phyloP scores from a whole-genome alignment of 2,329 filamentous ascomycete species.

The Neoscytalidium dimidiatum region DNA sequence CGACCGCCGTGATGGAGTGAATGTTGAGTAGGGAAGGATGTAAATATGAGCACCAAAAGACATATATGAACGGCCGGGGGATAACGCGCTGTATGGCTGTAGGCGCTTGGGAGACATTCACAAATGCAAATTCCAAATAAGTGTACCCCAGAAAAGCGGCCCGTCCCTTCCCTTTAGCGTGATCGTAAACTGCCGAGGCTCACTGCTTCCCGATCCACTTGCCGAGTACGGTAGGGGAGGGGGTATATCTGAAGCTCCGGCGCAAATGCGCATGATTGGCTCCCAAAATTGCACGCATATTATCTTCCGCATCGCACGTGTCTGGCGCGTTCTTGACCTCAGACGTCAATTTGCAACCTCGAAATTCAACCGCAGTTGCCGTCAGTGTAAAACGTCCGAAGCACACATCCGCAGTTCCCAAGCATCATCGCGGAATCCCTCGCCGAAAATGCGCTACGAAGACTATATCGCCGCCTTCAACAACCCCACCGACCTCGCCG shows the following conservation, averaged over 20 bases:
- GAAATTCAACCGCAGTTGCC: not conserved
- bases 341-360: not conserved
- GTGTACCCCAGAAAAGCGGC: too few relatives aligned
- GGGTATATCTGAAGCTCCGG: not conserved
- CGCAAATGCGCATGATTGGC: not conserved
- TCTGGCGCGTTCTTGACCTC: not conserved
- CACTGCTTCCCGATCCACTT: not conserved
- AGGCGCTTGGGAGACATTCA: too few relatives aligned
- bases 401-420: not conserved
- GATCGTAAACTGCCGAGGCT: not conserved
- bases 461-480: constrained; percentile 1
- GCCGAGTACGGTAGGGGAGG: not conserved
- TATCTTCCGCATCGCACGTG: not conserved
- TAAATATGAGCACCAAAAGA: too few relatives aligned
- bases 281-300: not conserved
- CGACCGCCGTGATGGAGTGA: too few relatives aligned
- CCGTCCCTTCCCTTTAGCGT: not conserved
- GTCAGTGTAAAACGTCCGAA: not conserved
- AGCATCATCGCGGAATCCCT: not conserved
- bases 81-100: too few relatives aligned
- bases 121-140: too few relatives aligned
- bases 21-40: too few relatives aligned
- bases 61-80: too few relatives aligned
- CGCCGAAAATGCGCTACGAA: not conserved
- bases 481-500: not conserved